These are phyloP conservation scores for Paraurostyla sp. DNA, from an alignment of 73 alveolate species.

Conservation along the genomic window DNA sequence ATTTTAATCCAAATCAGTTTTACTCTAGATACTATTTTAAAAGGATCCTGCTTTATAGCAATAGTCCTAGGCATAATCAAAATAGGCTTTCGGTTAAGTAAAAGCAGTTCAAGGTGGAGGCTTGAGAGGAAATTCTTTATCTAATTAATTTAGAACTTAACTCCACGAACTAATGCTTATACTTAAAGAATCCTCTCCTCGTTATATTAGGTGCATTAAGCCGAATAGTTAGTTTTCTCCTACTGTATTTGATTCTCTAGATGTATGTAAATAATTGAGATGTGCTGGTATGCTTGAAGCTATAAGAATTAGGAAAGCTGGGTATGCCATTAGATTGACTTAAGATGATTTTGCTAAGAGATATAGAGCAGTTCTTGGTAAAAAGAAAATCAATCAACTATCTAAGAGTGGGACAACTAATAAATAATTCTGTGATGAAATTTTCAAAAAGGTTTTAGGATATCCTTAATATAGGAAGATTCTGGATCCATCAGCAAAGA, in stretches of 20 bases:
- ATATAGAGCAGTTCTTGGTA: slow-evolving; percentile 65
- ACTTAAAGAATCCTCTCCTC: slow-evolving; percentile 84
- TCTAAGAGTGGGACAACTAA: not conserved
- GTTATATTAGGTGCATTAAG: slow-evolving; percentile 94
- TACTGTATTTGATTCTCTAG: slow-evolving; percentile 83
- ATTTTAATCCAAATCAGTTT: slow-evolving; percentile 61
- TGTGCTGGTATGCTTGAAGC: slow-evolving; percentile 98
- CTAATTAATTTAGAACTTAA: slow-evolving; percentile 86
- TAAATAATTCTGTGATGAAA: not conserved
- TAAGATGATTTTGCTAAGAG: slow-evolving; percentile 88
- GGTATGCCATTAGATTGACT: slow-evolving; percentile 83
- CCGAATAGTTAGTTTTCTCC: slow-evolving; percentile 90
- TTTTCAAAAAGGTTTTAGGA: slow-evolving; percentile 10
- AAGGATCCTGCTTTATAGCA: slow-evolving; percentile 59
- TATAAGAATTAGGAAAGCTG: slow-evolving; percentile 93
- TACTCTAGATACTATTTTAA: slow-evolving; percentile 71
- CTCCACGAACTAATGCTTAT: slow-evolving; percentile 82
- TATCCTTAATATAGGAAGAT: slow-evolving; percentile 8
- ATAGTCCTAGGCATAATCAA: not conserved
- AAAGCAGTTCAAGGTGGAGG: slow-evolving; percentile 60
- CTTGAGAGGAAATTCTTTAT: slow-evolving; percentile 78
- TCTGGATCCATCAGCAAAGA: slow-evolving; percentile 39
- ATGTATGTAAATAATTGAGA: slow-evolving; percentile 89
- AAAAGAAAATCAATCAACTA: slow-evolving; percentile 12
- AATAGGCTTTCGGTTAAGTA: not conserved